Conservation (phyloP, 2,329 filamentous ascomycete species). For the Cordyceps pruinosa region DNA sequence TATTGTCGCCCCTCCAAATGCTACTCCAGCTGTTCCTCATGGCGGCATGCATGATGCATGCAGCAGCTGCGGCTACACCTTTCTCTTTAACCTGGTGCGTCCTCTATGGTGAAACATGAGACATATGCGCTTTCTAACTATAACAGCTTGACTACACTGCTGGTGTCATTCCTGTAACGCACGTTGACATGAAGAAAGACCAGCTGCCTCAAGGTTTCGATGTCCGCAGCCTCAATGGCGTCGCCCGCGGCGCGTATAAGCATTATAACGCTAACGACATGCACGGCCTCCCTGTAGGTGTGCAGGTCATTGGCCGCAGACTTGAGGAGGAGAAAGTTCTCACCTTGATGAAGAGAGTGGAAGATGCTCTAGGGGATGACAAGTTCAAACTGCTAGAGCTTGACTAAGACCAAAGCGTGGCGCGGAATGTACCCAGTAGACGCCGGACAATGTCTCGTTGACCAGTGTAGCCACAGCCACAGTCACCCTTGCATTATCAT, state of each 20-base stretch:
- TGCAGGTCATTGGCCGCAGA: conserved; percentile 74
- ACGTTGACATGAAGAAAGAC: conserved; percentile 66
- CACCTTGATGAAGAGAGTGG: conserved; percentile 69
- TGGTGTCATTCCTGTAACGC: conserved; percentile 77
- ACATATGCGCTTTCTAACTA: conserved; percentile 5
- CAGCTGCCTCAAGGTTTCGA: conserved; percentile 56
- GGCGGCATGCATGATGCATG: conserved; percentile 80
- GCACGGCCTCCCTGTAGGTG: conserved; percentile 79
- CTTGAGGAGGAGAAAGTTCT: conserved; percentile 86
- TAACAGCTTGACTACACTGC: conserved; percentile 72
- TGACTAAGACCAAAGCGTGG: conserved; percentile 24
- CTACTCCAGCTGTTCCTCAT: conserved; percentile 82
- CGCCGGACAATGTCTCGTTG: background rate
- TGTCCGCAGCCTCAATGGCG: conserved; percentile 62
- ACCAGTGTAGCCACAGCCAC: background rate
- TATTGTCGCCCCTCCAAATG: conserved; percentile 77
- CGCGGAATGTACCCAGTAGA: background rate
- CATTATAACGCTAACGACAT: conserved; percentile 76
- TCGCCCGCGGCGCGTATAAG: conserved; percentile 77
- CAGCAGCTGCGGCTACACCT: conserved; percentile 85
- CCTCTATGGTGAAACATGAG: conserved; percentile 25
- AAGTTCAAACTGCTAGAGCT: conserved; percentile 46
- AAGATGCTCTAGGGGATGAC: conserved; percentile 60
- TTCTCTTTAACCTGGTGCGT: conserved; percentile 74
- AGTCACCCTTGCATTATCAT: background rate